phyloP scores from a whole-genome alignment of 108 stramenopile species.

The Cyclotella sp. region DNA sequence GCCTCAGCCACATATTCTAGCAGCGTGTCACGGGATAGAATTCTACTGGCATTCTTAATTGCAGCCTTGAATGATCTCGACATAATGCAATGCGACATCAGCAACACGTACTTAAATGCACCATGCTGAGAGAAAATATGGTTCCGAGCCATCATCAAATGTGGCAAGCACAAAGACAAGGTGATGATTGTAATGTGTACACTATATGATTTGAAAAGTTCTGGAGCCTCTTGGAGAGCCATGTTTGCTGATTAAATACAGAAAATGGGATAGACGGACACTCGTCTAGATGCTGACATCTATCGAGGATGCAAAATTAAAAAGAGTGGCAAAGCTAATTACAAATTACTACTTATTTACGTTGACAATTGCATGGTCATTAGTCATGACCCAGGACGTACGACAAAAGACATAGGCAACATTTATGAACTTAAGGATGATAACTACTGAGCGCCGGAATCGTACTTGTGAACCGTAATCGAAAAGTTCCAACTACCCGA shows the following conservation, averaged over 20 bases:
- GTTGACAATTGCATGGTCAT: conserved; percentile 6
- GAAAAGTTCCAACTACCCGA: neutral
- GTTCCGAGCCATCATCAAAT: conserved; percentile 41
- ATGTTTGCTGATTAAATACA: conserved; percentile 17
- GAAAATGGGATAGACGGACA: no score
- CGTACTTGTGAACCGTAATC: no score
- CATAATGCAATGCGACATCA: conserved; percentile 44
- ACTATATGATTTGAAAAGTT: conserved; percentile 55
- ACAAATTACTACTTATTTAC: conserved; percentile 5
- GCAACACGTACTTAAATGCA: conserved; percentile 58
- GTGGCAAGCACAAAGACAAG: conserved; percentile 22
- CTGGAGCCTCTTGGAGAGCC: conserved; percentile 30
- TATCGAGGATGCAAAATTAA: no score
- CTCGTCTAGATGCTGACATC: no score
- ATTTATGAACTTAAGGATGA: no score
- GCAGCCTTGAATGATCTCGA: conserved; percentile 59
- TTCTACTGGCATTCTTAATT: conserved; percentile 50
- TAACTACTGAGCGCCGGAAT: conserved; percentile 3
- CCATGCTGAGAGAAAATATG: conserved; percentile 39
- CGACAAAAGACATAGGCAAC: neutral
- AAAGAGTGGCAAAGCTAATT: conserved; percentile 26
- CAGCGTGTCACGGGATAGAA: no score
- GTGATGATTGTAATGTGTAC: conserved; percentile 8
- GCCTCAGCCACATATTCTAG: no score
- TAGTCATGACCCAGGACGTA: neutral